Evolutionary conservation across 108 stramenopile species (phyloP).

Genomic region (Stephanodiscus triporus): DNA sequence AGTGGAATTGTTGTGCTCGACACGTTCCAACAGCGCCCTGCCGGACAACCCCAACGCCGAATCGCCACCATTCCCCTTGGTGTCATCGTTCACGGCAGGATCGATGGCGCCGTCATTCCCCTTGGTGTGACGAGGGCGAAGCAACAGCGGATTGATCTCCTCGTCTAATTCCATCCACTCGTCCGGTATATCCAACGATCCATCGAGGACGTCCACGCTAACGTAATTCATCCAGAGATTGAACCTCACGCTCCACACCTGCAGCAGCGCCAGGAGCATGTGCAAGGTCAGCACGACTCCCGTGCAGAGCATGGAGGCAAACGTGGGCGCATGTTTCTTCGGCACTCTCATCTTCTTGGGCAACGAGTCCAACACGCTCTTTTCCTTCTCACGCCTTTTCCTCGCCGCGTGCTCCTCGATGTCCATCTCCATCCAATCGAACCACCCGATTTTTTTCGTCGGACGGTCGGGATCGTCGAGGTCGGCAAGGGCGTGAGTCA

Average conservation of each 20-base stretch:
- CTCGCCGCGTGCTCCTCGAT: constrained; percentile 85
- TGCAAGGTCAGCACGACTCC: constrained; percentile 82
- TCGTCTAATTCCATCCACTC: constrained; percentile 68
- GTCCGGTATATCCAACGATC: constrained; percentile 52
- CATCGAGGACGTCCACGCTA: constrained; percentile 52
- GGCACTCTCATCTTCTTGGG: constrained; percentile 86
- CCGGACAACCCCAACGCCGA: constrained; percentile 22
- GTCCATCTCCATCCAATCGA: constrained; percentile 88
- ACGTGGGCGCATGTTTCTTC: constrained; percentile 72
- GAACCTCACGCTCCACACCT: constrained; percentile 94
- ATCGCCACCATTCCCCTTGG: constrained; percentile 20
- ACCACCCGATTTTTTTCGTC: constrained; percentile 71
- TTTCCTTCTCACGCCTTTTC: constrained; percentile 82
- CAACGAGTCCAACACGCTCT: constrained; percentile 70
- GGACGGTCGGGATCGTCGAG: constrained; percentile 79
- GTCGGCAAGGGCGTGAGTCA: constrained; percentile 78
- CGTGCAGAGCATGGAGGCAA: constrained; percentile 74
- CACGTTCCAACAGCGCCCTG: constrained; percentile 35
- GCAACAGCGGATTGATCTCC: constrained; percentile 24
- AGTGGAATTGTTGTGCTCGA: constrained; percentile 40
- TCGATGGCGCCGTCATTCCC: not conserved
- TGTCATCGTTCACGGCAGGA: constrained; percentile 1
- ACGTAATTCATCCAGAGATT: constrained; percentile 87
- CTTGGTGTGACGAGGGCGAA: constrained; percentile 6
- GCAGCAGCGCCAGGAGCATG: constrained; percentile 86